Base-by-base conservation (phyloP, 2,329 filamentous ascomycete genomes). In the Zymoseptoria pseudotritici region DNA sequence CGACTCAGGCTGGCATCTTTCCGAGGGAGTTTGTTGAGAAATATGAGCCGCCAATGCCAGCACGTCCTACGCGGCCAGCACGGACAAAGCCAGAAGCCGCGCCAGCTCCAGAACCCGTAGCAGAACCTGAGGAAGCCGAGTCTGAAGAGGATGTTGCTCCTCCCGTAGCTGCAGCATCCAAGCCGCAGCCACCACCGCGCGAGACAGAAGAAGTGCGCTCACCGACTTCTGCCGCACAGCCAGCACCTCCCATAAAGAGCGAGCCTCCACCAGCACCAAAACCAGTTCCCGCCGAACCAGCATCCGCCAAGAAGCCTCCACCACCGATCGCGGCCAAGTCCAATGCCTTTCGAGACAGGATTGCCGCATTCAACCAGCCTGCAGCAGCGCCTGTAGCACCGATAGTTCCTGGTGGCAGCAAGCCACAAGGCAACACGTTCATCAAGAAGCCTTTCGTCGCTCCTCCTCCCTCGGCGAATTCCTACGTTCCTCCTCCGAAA, bases 401-500 rank as follows among this genome's bases (percentile, higher is more conserved):
- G 1, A 93, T 95, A 77, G 96, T 96, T 72, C 90, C 91, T 20
- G 81, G 82, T 61, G 85, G 85, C 2, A 76, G 81, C 59, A 73
- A 77, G 10, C 78, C 82, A 29, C 81, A 83, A 60, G 79, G 82
- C 54, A 81, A 82, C 63, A 82, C 82, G 57, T 97, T 97, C 71
- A 86, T 99, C 75, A 97, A 93, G 81, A 97, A 97, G 76, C 91
- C 93, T 0, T 99, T 97, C 70, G 92, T 99, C 59, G 90, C 94
- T 3, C 91, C 94, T 56, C 94, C 94, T 19, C 94, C 94, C 0
- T 96, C 91, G 74, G 88, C 91, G 66, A 88, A 97, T 77, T 89
- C 93, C 22, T 99, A 90, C 70, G 83, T 99, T 9, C 90, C 94
- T 22, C 86, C 89, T 4, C 84, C 86, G 21, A 88, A 94, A 63